Conservation (phyloP, 345 rosid species). For the Gossypium anomalum region DNA sequence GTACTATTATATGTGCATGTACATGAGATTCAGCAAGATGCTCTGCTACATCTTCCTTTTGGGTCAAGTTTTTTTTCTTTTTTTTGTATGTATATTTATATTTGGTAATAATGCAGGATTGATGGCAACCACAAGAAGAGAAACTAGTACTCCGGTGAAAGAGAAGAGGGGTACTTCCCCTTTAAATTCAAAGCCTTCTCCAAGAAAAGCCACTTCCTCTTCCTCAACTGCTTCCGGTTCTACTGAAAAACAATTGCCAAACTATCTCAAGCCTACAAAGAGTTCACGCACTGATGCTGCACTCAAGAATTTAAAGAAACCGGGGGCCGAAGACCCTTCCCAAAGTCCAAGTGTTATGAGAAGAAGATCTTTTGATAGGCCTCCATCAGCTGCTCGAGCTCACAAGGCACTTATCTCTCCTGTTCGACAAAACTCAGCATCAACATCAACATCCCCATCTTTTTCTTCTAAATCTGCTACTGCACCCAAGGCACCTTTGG, state of each 20-base stretch:
- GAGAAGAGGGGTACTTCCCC: conserved; percentile 34
- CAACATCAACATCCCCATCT: conserved; percentile 25
- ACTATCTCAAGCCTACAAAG: conserved; percentile 59
- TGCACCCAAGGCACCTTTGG: conserved; percentile 19
- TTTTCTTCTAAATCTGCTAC: conserved; percentile 20
- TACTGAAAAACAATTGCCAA: conserved; percentile 37
- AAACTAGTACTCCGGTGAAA: conserved; percentile 24
- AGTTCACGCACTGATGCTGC: conserved; percentile 43
- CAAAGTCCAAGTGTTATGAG: conserved; percentile 40
- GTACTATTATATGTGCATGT: background rate
- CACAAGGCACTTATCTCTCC: conserved; percentile 44
- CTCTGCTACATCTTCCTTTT: background rate
- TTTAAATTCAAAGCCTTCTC: conserved; percentile 19
- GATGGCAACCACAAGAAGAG: conserved; percentile 39
- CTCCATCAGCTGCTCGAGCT: conserved; percentile 39
- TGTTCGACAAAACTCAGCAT: conserved; percentile 32
- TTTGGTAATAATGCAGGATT: conserved; percentile 4
- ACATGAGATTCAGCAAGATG: background rate
- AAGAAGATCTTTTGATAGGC: conserved; percentile 78
- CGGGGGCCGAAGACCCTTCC: conserved; percentile 24
- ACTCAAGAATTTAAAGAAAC: conserved; percentile 34
- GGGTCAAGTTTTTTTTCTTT: background rate
- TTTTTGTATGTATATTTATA: background rate
- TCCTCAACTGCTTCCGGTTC: conserved; percentile 20
- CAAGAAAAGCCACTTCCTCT: conserved; percentile 13